phyloP scores from a whole-genome alignment of 352 stramenopile genomes.

The Phytophthora citricola region DNA sequence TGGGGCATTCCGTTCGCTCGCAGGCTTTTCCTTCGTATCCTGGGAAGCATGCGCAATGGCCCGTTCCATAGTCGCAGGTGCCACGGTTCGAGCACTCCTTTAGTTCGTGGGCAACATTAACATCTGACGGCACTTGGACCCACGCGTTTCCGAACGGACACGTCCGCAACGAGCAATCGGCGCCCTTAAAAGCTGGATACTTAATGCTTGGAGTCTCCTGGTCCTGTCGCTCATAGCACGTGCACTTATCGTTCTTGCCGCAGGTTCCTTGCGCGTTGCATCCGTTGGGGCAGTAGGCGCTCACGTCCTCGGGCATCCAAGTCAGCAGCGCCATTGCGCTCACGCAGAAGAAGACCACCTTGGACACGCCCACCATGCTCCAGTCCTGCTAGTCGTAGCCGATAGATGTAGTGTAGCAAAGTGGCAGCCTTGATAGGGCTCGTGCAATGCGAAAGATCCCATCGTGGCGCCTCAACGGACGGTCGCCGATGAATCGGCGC shows the following conservation, averaged over 20 bases:
- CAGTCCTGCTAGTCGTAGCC: neutral
- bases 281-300: conserved; percentile 81
- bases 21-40: conserved; percentile 93
- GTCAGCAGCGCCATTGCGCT: conserved; percentile 40
- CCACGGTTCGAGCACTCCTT: conserved; percentile 95
- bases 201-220: conserved; percentile 33
- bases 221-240: conserved; percentile 88
- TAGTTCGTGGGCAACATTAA: conserved; percentile 80
- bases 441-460: conserved; percentile 27
- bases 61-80: conserved; percentile 90
- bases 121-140: conserved; percentile 58
- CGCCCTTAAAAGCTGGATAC: conserved; percentile 73
- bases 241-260: conserved; percentile 92
- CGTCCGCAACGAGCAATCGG: conserved; percentile 83
- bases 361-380: conserved; percentile 53
- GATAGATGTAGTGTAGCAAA: conserved; percentile 20
- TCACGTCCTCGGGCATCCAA: conserved; percentile 37
- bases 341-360: conserved; percentile 48
- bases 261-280: conserved; percentile 90
- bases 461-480: conserved; percentile 25
- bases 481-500: conserved; percentile 24
- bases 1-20: conserved; percentile 93
- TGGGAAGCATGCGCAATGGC: conserved; percentile 91
- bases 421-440: conserved; percentile 3
- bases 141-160: conserved; percentile 78